phyloP scores from a whole-genome alignment of 1,139 yeast species.

The Lodderomyces theae region DNA sequence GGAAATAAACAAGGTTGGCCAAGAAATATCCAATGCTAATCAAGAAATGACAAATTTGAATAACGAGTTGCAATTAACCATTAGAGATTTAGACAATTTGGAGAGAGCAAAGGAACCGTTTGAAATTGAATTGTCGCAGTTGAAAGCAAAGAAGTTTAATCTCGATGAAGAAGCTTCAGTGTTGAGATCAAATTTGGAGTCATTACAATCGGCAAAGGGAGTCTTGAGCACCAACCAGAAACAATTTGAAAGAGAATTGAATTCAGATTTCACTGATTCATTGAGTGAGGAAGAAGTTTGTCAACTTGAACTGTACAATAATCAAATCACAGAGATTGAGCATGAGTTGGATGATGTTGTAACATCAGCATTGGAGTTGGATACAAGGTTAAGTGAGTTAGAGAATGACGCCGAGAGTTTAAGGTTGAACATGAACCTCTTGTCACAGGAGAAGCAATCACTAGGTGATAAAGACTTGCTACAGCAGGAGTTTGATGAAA shows the following conservation, averaged over 20 bases:
- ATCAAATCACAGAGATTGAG: constrained; percentile 41
- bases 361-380: constrained; percentile 46
- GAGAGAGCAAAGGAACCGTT: constrained; percentile 43
- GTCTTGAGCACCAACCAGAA: constrained; percentile 29
- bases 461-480: constrained; percentile 13
- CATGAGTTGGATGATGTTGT: constrained; percentile 40
- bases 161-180: constrained; percentile 42
- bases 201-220: constrained; percentile 24
- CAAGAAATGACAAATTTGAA: constrained; percentile 29
- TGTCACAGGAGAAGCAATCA: constrained; percentile 9
- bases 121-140: constrained; percentile 39
- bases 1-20: constrained; percentile 21
- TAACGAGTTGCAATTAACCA: constrained; percentile 46
- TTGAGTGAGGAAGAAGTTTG: constrained; percentile 41
- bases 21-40: constrained; percentile 25
- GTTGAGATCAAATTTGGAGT: constrained; percentile 18
- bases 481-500: constrained; percentile 41
- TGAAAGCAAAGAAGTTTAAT: constrained; percentile 39
- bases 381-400: constrained; percentile 47
- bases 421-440: constrained; percentile 21
- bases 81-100: constrained; percentile 35
- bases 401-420: constrained; percentile 58
- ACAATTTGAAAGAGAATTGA: constrained; percentile 51
- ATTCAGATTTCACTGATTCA: constrained; percentile 52
- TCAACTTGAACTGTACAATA: constrained; percentile 38